Conservation (phyloP, 345 rosid species). For the Angophora floribunda region DNA sequence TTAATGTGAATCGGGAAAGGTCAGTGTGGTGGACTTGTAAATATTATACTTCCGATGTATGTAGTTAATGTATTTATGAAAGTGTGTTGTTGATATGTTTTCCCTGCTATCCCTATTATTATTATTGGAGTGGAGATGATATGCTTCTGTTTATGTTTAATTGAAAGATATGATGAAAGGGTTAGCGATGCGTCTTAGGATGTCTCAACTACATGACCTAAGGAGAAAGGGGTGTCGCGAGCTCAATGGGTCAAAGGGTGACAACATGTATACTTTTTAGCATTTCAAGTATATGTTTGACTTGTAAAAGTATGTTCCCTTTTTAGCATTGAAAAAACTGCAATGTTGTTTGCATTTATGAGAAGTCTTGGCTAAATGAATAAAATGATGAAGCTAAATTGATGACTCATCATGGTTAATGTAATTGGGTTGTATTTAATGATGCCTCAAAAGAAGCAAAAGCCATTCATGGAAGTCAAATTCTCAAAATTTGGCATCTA, state of each 20-base stretch:
- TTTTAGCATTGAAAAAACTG: neutral
- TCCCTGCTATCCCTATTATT: no score
- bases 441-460: neutral
- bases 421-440: neutral
- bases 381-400: neutral
- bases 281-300: neutral
- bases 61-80: no score
- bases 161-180: no score
- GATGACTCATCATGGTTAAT: neutral
- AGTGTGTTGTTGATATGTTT: no score
- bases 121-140: no score
- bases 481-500: neutral
- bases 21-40: no score
- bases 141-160: no score
- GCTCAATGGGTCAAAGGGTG: neutral
- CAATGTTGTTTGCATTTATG: neutral
- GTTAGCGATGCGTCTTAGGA: no score
- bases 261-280: neutral
- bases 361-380: neutral
- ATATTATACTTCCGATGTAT: no score
- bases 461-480: neutral
- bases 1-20: no score
- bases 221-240: no score
- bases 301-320: neutral
- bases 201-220: no score